These are phyloP conservation scores for Anthracocystis panici-leucophaei DNA, from an alignment of 1,284 basidiomycete species.

Conservation along the genomic window DNA sequence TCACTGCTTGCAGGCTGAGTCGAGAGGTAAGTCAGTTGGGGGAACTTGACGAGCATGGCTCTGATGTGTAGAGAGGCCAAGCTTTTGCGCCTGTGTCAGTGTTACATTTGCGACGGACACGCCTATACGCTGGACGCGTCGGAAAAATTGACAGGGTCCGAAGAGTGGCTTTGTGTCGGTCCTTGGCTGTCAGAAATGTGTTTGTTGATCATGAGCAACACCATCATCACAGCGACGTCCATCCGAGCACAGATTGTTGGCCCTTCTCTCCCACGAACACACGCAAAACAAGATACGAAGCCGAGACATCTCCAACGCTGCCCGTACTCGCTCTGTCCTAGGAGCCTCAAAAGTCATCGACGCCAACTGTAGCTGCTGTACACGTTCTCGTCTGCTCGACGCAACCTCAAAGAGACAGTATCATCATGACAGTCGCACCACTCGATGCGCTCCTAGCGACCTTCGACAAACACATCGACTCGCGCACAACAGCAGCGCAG, in stretches of 20 bases:
- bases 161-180: background rate
- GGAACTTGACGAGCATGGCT: no score
- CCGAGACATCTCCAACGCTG: no score
- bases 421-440: slow-evolving; percentile 31
- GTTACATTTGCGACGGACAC: slow-evolving; percentile 15
- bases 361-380: background rate
- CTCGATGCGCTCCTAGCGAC: slow-evolving; percentile 34
- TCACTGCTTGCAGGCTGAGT: no score
- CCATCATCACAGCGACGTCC: background rate
- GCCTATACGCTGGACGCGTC: slow-evolving; percentile 27
- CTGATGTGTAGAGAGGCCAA: background rate
- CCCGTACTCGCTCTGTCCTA: no score
- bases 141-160: slow-evolving; percentile 22
- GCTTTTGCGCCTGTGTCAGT: background rate
- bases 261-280: no score
- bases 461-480: slow-evolving; percentile 37
- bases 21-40: no score
- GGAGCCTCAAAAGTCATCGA: background rate
- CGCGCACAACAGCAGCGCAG: slow-evolving; percentile 18
- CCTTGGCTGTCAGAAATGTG: background rate
- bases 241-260: background rate
- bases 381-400: background rate
- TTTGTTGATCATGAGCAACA: background rate
- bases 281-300: background rate
- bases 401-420: background rate